Evolutionary conservation across 2,329 filamentous ascomycete species (phyloP).

Genomic region (Penicillium paneum): DNA sequence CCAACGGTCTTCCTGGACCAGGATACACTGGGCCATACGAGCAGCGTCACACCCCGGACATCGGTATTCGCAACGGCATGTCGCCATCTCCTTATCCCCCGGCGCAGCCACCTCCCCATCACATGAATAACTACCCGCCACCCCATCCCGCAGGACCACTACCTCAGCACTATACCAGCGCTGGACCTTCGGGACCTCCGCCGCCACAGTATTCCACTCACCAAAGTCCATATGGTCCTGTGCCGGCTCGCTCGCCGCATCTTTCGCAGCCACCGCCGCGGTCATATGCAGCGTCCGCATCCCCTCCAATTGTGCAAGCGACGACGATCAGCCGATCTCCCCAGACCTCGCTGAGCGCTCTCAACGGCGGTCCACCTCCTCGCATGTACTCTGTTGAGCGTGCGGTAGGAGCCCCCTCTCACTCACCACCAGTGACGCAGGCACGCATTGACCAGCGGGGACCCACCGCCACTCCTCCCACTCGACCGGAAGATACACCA

Average conservation of each 20-base stretch:
- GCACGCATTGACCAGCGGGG: slow-evolving; percentile 36
- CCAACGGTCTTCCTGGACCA: slow-evolving; percentile 20
- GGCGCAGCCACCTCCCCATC: slow-evolving; percentile 48
- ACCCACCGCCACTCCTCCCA: slow-evolving; percentile 32
- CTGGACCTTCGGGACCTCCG: slow-evolving; percentile 35
- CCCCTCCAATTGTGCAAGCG: slow-evolving; percentile 39
- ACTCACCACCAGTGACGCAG: slow-evolving; percentile 37
- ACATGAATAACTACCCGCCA: slow-evolving; percentile 50
- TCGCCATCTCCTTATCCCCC: slow-evolving; percentile 35
- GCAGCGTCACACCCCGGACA: slow-evolving; percentile 32
- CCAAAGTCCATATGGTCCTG: slow-evolving; percentile 39
- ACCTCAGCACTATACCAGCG: slow-evolving; percentile 32
- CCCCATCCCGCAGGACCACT: slow-evolving; percentile 31
- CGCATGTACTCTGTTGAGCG: slow-evolving; percentile 41
- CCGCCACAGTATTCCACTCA: slow-evolving; percentile 37
- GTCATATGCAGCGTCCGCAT: slow-evolving; percentile 37
- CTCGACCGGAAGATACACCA: slow-evolving; percentile 30
- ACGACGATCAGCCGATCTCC: slow-evolving; percentile 38
- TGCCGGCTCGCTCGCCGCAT: slow-evolving; percentile 35
- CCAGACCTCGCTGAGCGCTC: slow-evolving; percentile 35
- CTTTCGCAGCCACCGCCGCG: slow-evolving; percentile 32
- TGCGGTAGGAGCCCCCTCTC: slow-evolving; percentile 31
- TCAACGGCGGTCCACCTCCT: slow-evolving; percentile 36
- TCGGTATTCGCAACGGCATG: slow-evolving; percentile 35
- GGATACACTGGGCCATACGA: slow-evolving; percentile 39